These are phyloP conservation scores for Debaryomyces prosopidis DNA, from an alignment of 805 yeast genomes.

Conservation along the genomic window DNA sequence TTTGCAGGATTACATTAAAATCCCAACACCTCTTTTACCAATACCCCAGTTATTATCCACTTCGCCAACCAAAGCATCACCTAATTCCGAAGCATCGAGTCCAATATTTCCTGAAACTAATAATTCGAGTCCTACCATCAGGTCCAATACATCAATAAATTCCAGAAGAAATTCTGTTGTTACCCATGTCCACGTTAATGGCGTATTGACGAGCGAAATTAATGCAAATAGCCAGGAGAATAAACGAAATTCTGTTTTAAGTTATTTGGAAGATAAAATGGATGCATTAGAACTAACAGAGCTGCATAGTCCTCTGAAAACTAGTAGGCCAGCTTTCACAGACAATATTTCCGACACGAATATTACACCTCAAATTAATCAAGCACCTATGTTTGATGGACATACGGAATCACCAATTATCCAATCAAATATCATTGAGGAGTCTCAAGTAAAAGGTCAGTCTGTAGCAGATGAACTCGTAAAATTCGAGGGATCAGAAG, in stretches of 20 bases:
- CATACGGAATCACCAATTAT: conserved; percentile 15
- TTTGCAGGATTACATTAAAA: conserved; percentile 33
- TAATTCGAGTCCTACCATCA: conserved; percentile 8
- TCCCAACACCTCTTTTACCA: conserved; percentile 32
- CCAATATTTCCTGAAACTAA: conserved; percentile 4
- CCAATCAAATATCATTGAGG: conserved; percentile 1
- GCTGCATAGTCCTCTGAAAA: conserved; percentile 23
- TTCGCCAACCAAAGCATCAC: conserved; percentile 37
- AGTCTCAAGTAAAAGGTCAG: not conserved
- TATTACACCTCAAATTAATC: conserved; percentile 31
- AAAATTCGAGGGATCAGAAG: not conserved
- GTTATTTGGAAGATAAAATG: conserved; percentile 46
- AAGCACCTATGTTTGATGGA: conserved; percentile 28
- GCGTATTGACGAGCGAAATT: conserved; percentile 34
- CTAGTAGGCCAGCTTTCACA: not conserved
- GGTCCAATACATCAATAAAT: conserved; percentile 9
- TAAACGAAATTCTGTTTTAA: conserved; percentile 40
- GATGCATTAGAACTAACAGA: conserved; percentile 39
- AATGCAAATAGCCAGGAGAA: conserved; percentile 22
- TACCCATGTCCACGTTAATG: conserved; percentile 45
- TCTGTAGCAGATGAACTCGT: not conserved
- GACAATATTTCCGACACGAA: conserved; percentile 1
- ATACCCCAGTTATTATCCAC: conserved; percentile 37
- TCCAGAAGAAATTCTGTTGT: conserved; percentile 42
- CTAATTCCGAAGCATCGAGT: conserved; percentile 10